Conservation (phyloP, 106 monocot genomes). For the Phalaenopsis aphrodite region DNA sequence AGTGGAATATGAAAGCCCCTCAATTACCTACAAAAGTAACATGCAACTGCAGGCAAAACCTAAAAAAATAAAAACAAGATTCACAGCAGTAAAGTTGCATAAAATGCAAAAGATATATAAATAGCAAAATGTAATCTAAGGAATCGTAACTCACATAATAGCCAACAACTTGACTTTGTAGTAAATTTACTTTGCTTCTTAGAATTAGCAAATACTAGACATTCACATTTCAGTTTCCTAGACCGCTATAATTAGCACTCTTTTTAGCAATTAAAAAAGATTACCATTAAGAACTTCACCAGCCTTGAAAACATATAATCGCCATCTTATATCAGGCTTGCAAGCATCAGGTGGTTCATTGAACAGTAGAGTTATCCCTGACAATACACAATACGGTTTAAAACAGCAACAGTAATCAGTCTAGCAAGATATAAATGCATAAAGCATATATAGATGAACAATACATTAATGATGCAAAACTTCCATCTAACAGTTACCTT, state of each 20-base stretch:
- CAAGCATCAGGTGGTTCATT: constrained; percentile 78
- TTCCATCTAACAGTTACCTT: neutral
- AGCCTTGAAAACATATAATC: constrained; percentile 86
- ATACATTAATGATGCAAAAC: neutral
- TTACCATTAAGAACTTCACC: constrained; percentile 93
- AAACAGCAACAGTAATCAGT: neutral
- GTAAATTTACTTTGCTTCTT: neutral
- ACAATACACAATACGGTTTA: neutral
- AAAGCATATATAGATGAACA: neutral
- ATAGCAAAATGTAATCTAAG: neutral
- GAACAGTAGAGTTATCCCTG: constrained; percentile 80
- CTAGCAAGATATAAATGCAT: neutral
- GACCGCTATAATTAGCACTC: neutral
- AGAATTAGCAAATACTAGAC: neutral
- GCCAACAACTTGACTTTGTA: neutral
- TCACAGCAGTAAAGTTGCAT: neutral
- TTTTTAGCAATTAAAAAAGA: neutral
- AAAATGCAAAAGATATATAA: neutral
- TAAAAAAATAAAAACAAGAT: neutral
- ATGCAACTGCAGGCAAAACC: neutral
- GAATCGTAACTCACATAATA: neutral
- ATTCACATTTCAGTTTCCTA: neutral
- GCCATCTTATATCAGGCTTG: constrained; percentile 83
- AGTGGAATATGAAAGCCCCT: neutral
- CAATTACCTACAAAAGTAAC: neutral